Evolutionary conservation across 2,329 filamentous ascomycete species (phyloP).

Genomic region (Colletotrichum tropicale): DNA sequence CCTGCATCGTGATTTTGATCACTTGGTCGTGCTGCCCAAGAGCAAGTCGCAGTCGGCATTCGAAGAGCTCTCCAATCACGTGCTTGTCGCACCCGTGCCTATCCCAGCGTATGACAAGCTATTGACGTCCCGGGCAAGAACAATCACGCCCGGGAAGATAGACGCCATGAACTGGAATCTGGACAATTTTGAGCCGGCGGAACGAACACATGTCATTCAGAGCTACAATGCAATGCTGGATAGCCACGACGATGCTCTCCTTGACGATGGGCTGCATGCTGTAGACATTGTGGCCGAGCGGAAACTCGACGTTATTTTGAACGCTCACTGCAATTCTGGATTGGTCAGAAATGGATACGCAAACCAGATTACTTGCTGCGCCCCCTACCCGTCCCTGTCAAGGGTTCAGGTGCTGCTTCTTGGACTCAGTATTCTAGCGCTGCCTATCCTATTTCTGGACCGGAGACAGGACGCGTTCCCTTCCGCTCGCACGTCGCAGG

Average conservation of each 20-base stretch:
- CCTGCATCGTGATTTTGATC: constrained; percentile 28
- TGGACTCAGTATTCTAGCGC: constrained; percentile 11
- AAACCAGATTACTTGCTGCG: constrained; percentile 58
- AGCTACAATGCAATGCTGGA: constrained; percentile 54
- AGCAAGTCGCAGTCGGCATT: background rate
- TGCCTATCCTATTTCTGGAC: constrained; percentile 11
- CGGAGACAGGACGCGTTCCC: constrained; percentile 16
- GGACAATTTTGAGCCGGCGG: constrained; percentile 41
- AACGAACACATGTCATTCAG: constrained; percentile 50
- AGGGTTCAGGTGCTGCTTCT: constrained; percentile 28
- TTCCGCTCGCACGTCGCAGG: constrained; percentile 27
- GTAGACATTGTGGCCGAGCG: constrained; percentile 42
- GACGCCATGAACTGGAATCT: constrained; percentile 58
- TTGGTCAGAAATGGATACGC: constrained; percentile 39
- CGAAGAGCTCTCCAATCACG: constrained; percentile 16
- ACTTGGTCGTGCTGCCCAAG: constrained; percentile 22
- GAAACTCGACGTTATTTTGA: constrained; percentile 56
- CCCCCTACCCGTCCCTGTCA: constrained; percentile 40
- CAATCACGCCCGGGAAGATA: constrained; percentile 53
- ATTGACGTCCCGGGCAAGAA: constrained; percentile 40
- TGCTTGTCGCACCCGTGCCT: constrained; percentile 46
- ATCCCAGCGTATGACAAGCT: constrained; percentile 48
- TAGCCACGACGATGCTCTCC: constrained; percentile 47
- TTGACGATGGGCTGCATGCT: constrained; percentile 51
- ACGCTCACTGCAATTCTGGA: constrained; percentile 55